Base-by-base conservation (phyloP, 805 yeast species). In the Starmerella khaoyaiensis region DNA sequence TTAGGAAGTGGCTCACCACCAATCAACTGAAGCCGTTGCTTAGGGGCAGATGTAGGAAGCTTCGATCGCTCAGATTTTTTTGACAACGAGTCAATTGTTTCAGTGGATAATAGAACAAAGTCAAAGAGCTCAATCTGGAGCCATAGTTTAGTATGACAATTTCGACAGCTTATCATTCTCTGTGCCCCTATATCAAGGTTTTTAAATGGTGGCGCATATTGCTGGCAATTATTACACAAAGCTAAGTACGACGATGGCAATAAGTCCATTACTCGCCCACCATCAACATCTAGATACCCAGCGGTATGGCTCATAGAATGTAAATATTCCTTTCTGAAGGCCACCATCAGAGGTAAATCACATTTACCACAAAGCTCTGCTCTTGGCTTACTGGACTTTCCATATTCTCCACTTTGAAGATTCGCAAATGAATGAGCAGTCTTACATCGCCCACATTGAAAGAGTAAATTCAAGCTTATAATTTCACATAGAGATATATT, bases 1-100 rank as follows among this genome's bases (percentile, higher is more conserved):
- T 54, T 39, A 3, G 66, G 64, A 28, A 62, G 47, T 2, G 65
- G 58, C 24, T 55, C 55, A 18, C 67, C 67, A 4, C 58, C 60
- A 1, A 50, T 49, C 18, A 62, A 46, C 4, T 54, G 53, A 14
- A 60, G 50, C 22, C 44, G 51, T 42, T 55, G 51, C 32, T 46
- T 42, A 14, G 42, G 39, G 26, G 47, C 46, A n/a, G 45, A 29
- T 14, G 39, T 33, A 7, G 44, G 44, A 14, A 44, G 41, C 21
- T 39, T 39, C 6, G 36, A 24, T 1, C 35, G 23, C 29, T 39
- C 32, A 8, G 33, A 32, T 21, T 35, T 33, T 26, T 36, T 38
- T 11, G 42, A 46, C 9, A 27, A 40, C 4, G 48, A 27, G 11
- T 33, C 39, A 5, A 52, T 36, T 8, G 51, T 52, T 16, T 55